Base-by-base conservation (phyloP, 108 stramenopile genomes). In the Bacterosira constricta region DNA sequence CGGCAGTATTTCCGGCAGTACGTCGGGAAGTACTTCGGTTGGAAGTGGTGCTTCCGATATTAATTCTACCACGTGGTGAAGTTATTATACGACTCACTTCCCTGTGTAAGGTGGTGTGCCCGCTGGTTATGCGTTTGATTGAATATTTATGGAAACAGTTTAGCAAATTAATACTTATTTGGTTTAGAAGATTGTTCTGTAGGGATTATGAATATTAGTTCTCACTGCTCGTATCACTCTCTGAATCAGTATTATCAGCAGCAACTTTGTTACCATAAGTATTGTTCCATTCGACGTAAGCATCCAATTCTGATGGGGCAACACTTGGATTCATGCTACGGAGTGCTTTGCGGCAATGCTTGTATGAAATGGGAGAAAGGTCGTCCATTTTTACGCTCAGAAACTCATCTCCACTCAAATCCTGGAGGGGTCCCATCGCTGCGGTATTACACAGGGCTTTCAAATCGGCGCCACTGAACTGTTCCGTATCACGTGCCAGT, bases 351-450 rank as follows among this genome's bases (percentile, higher is more conserved):
- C 82, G 80, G 69, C 98, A 99, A 81, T 99, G 95, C 45, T 83
- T 88, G 79, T 77, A 85, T 41, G 92, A 71, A 49, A 99, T 97
- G 23, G 97, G 85, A 25, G 97, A 96, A 9, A 98, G 64, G 31
- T 89, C 85, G 18, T 83, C 75, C n/a, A 88, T 79, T n/a, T 76
- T 66, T 3, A 95, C 74, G 45, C 77, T 75, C 71, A 95, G 46
- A n/a, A 87, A 88, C 35, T 68, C 65, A 36, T 66, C 51, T 18
- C 86, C 93, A n/a, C n/a, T n/a, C 30, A 97, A 56, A 20, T 94
- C 49, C 17, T 85, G 68, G 7, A 91, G 32, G 2, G 90, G 90
- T 26, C 63, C 64, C 90, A 90, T 89, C 35, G 90, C 87, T 7
- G 88, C 90, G 60, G 89, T 88, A 50, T 84, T 77, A 73, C 85